Conservation (phyloP, 2,329 filamentous ascomycete genomes). For the Lachnellula cervina region DNA sequence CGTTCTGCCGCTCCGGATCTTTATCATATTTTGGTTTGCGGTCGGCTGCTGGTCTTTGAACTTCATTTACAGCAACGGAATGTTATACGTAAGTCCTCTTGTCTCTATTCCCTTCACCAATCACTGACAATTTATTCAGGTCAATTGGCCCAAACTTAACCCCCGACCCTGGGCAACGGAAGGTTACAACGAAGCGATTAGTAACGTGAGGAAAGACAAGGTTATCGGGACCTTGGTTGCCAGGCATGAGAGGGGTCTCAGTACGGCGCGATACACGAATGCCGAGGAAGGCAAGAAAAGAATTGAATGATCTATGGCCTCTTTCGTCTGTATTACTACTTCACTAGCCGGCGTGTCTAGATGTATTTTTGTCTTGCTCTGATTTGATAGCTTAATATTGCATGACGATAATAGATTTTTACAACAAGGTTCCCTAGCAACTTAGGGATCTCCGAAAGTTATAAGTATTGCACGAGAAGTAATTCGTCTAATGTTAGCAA, state of each 20-base stretch:
- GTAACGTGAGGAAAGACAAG: slow-evolving; percentile 75
- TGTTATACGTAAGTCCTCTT: slow-evolving; percentile 73
- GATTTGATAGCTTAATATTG: no score
- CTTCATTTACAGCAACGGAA: slow-evolving; percentile 80
- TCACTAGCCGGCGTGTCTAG: neutral
- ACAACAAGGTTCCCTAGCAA: no score
- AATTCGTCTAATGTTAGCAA: no score
- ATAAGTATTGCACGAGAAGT: no score
- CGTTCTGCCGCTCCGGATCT: slow-evolving; percentile 75
- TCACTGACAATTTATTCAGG: slow-evolving; percentile 45
- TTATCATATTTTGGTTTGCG: slow-evolving; percentile 71
- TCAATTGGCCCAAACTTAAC: slow-evolving; percentile 97
- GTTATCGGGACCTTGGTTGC: slow-evolving; percentile 72
- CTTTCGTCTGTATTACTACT: slow-evolving; percentile 32
- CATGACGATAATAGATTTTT: no score
- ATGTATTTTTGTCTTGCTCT: neutral
- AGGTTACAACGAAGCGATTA: slow-evolving; percentile 81
- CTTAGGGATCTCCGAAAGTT: no score
- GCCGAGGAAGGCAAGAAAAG: slow-evolving; percentile 98
- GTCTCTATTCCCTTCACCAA: slow-evolving; percentile 4
- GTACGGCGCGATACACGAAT: slow-evolving; percentile 74
- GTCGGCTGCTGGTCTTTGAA: slow-evolving; percentile 66
- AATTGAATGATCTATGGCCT: slow-evolving; percentile 53
- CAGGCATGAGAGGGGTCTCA: slow-evolving; percentile 75
- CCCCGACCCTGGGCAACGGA: slow-evolving; percentile 81